Evolutionary conservation across 2,329 filamentous ascomycete genomes (phyloP), one percentile per base, ranked within the genome.

Genomic region (Pestalotiopsis sp.): DNA sequence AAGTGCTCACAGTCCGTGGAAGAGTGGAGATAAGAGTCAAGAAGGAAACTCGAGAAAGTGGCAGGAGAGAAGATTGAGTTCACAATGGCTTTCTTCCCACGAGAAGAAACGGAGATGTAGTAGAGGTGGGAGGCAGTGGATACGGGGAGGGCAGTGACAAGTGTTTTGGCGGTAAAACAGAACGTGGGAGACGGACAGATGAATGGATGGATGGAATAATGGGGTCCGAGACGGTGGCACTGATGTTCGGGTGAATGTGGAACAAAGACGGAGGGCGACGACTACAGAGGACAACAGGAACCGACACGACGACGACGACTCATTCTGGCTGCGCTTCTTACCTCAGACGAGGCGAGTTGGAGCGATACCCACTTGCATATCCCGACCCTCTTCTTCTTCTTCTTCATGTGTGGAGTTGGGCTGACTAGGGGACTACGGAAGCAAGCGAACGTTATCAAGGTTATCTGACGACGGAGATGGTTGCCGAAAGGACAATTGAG

Each of bases 81-180:
- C 58, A 61, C 58, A 39, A 39, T 61, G 30, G 58, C 58, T 40
- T 40, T 22, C 58, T 52, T 52, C 30, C 44, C 11, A 52, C n/a
- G 44, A 52, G 44, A 20, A 52, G 44, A n/a, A 6, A 22, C 20
- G 44, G 2, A 52, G 17, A 22, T 52, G 44, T n/a, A 11, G 30
- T 11, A 52, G 44, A 24, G 22, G 24, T 24, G 24, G 6, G 11
- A n/a, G 22, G 30, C 26, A 38, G 57, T 35, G 30, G 57, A 60
- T 30, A 60, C 57, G 13, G 58, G 13, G 58, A 61, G 57, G 57
- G 57, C 17, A 30, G 57, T 60, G 57, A 30, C 22, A 13, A 60
- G 58, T 61, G 35, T 61, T 35, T 35, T 61, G 58, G 58, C 58
- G 58, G 58, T 61, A 61, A 61, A 61, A 39, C 10, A 60, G 26